Conservation (phyloP, 1,284 basidiomycete genomes). For the Ceratobasidium papillatum region DNA sequence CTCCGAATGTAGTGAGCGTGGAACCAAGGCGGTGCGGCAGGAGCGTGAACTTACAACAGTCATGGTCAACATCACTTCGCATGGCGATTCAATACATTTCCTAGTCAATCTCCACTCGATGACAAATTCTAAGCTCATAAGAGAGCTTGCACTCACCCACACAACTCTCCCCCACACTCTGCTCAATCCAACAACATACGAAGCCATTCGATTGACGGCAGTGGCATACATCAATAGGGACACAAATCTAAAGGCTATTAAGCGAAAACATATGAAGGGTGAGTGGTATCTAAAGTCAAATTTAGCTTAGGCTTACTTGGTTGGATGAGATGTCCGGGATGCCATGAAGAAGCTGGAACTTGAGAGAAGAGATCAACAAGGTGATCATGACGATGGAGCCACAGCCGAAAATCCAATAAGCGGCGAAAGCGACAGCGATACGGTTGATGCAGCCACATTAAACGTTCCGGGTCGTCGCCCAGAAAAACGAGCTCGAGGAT, state of each 20-base stretch:
- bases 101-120: conserved; percentile 1
- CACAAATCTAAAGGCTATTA: not conserved
- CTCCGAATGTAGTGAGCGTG: not conserved
- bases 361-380: no score
- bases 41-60: not conserved
- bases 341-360: no score
- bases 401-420: no score
- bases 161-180: not conserved
- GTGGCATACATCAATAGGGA: not conserved
- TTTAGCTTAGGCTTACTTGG: no score
- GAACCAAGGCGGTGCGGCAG: not conserved
- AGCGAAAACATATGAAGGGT: no score
- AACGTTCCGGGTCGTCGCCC: no score
- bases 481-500: no score
- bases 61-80: not conserved
- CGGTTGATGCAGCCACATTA: no score
- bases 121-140: not conserved
- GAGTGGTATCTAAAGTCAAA: no score
- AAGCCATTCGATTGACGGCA: not conserved
- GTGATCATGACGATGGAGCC: no score
- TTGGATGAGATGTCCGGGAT: no score
- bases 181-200: not conserved
- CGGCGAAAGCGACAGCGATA: no score
- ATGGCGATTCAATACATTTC: not conserved
- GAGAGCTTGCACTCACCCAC: not conserved